Evolutionary conservation across 768 basidiomycete genomes (phyloP).

Genomic region (Naganishia onofrii): DNA sequence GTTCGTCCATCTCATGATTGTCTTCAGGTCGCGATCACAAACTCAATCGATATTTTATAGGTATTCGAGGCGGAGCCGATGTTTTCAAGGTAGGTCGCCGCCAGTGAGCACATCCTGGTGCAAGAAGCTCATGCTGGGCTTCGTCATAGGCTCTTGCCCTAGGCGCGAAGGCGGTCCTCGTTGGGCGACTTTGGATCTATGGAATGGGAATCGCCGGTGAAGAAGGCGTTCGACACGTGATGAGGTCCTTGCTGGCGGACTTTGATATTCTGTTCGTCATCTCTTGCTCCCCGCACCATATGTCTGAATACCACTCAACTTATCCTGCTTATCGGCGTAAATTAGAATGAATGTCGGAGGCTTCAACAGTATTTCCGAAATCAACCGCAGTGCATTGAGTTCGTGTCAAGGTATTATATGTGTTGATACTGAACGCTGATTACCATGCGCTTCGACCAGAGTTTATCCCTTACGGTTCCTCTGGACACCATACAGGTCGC

Average conservation of each 20-base stretch:
- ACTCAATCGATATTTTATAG: slow-evolving; percentile 51
- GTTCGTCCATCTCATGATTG: background rate
- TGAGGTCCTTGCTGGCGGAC: slow-evolving; percentile 63
- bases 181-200: slow-evolving; percentile 61
- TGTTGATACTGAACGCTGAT: background rate
- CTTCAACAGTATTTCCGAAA: slow-evolving; percentile 18
- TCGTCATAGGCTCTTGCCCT: slow-evolving; percentile 66
- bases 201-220: slow-evolving; percentile 69
- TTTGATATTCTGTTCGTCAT: slow-evolving; percentile 30
- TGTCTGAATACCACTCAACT: background rate
- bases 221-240: slow-evolving; percentile 70
- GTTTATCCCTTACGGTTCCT: slow-evolving; percentile 23
- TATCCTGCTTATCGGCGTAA: background rate
- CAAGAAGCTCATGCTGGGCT: background rate
- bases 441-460: slow-evolving; percentile 7
- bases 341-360: slow-evolving; percentile 21
- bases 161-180: slow-evolving; percentile 75
- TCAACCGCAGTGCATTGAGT: slow-evolving; percentile 24
- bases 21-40: slow-evolving; percentile 56
- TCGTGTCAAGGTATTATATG: background rate
- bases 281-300: too few relatives aligned
- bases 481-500: background rate
- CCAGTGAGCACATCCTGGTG: too few relatives aligned
- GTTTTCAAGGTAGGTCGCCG: slow-evolving; percentile 55
- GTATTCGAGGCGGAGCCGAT: slow-evolving; percentile 73